A percentile compares a stretch with the other conserved stretches of the same genome.
These are phyloP conservation scores for Monosporascus ibericus DNA, from an alignment of 2,329 filamentous ascomycete species.

Conservation along the genomic window DNA sequence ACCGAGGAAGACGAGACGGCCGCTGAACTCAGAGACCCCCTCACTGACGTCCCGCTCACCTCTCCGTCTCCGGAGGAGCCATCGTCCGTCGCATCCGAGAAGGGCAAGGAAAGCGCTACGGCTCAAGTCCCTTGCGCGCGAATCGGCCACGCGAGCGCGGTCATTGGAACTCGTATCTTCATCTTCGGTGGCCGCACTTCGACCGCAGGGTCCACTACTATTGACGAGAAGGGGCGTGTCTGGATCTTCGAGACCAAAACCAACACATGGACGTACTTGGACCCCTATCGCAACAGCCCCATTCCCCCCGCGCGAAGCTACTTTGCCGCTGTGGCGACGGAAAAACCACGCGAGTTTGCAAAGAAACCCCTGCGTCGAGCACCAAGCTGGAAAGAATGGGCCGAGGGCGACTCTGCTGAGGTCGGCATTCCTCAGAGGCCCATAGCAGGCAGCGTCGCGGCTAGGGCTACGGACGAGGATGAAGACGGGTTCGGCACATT, in stretches of 20 bases:
- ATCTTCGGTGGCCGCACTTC: conserved; percentile 76
- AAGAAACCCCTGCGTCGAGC: conserved; percentile 28
- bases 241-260: conserved; percentile 68
- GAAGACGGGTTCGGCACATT: conserved; percentile 60
- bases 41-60: conserved; percentile 37
- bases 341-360: conserved; percentile 48
- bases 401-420: conserved; percentile 45
- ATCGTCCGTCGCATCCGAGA: conserved; percentile 12
- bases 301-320: conserved; percentile 63
- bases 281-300: conserved; percentile 45
- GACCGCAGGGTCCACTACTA: conserved; percentile 53
- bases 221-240: conserved; percentile 68
- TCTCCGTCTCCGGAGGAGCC: conserved; percentile 20
- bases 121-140: conserved; percentile 56
- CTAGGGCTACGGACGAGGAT: conserved; percentile 53
- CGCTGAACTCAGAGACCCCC: conserved; percentile 27
- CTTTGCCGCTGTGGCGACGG: conserved; percentile 55
- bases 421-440: conserved; percentile 55
- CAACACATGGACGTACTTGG: conserved; percentile 59
- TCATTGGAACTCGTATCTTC: conserved; percentile 66
- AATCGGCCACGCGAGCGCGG: conserved; percentile 66
- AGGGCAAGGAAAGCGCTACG: conserved; percentile 34
- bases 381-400: conserved; percentile 50
- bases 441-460: conserved; percentile 51
- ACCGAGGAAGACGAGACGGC: conserved; percentile 24